These are phyloP conservation scores for Phytophthora cryptogea DNA, from an alignment of 352 stramenopile genomes.

Conservation along the genomic window DNA sequence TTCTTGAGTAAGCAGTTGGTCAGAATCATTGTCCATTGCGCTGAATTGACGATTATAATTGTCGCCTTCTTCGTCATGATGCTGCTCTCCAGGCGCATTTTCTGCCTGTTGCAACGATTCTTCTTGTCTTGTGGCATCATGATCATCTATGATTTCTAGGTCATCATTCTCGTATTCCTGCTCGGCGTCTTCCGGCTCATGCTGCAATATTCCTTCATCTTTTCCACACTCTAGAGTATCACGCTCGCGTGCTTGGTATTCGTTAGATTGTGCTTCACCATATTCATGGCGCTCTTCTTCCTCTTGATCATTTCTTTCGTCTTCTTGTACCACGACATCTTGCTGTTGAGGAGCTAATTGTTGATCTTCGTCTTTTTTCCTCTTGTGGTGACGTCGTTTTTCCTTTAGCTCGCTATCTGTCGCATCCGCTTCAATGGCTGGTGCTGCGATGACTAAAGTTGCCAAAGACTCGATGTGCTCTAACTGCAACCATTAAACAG, in stretches of 20 bases:
- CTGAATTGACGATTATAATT: neutral
- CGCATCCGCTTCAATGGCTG: conserved; percentile 2
- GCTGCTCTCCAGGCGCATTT: neutral
- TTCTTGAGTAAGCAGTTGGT: neutral
- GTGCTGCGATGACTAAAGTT: conserved; percentile 36
- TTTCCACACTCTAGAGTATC: neutral
- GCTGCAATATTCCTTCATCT: neutral
- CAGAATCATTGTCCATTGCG: neutral
- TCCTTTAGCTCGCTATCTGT: conserved; percentile 4
- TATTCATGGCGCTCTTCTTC: conserved; percentile 1
- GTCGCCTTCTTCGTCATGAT: conserved; percentile 1
- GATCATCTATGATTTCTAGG: neutral
- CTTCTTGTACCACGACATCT: neutral
- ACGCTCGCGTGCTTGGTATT: conserved; percentile 2
- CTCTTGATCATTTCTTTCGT: neutral
- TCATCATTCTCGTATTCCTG: neutral
- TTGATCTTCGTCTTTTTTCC: conserved; percentile 1
- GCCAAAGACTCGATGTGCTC: conserved; percentile 57
- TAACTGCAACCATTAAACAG: conserved; percentile 26
- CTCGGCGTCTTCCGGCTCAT: conserved; percentile 2
- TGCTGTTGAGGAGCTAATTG: neutral
- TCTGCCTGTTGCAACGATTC: neutral
- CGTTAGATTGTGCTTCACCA: neutral
- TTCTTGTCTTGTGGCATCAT: neutral
- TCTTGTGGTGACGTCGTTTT: neutral